Evolutionary conservation across 2,329 filamentous ascomycete species (phyloP).

Genomic region (Trichophyton benhamiae): DNA sequence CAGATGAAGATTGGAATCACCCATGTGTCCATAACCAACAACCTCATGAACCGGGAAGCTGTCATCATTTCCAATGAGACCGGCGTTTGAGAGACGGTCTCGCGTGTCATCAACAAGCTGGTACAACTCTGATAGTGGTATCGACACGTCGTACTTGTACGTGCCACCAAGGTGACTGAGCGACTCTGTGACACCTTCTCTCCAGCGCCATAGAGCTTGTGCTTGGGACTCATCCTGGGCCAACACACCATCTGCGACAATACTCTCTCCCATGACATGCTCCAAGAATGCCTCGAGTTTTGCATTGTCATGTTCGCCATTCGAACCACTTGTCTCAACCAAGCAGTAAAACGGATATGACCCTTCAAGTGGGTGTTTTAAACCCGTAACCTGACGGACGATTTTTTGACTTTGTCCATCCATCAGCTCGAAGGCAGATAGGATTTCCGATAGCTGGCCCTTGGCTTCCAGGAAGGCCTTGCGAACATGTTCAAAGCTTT

Average conservation of each 20-base stretch:
- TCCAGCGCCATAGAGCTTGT: conserved; percentile 74
- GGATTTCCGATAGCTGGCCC: conserved; percentile 78
- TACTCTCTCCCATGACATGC: conserved; percentile 75
- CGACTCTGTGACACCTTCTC: conserved; percentile 84
- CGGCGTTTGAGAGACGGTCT: conserved; percentile 57
- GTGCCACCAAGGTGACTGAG: conserved; percentile 84
- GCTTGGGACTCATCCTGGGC: conserved; percentile 90
- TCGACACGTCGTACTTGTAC: conserved; percentile 98
- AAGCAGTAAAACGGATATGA: conserved; percentile 92
- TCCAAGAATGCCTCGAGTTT: conserved; percentile 88
- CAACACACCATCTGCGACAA: conserved; percentile 78
- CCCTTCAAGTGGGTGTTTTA: conserved; percentile 67
- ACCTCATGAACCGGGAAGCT: conserved; percentile 72
- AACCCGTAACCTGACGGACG: conserved; percentile 60
- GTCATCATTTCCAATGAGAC: conserved; percentile 64
- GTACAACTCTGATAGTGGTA: conserved; percentile 80
- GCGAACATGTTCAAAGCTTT: conserved; percentile 82
- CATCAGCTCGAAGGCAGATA: conserved; percentile 97
- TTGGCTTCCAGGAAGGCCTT: conserved; percentile 81
- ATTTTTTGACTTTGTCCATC: conserved; percentile 70
- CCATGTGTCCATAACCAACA: conserved; percentile 98
- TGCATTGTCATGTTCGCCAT: conserved; percentile 80
- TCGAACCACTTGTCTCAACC: conserved; percentile 90
- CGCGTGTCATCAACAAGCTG: conserved; percentile 74
- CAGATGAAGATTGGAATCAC: conserved; percentile 86